Base-by-base conservation (phyloP, 768 basidiomycete species). In the Termitomyces sp. region DNA sequence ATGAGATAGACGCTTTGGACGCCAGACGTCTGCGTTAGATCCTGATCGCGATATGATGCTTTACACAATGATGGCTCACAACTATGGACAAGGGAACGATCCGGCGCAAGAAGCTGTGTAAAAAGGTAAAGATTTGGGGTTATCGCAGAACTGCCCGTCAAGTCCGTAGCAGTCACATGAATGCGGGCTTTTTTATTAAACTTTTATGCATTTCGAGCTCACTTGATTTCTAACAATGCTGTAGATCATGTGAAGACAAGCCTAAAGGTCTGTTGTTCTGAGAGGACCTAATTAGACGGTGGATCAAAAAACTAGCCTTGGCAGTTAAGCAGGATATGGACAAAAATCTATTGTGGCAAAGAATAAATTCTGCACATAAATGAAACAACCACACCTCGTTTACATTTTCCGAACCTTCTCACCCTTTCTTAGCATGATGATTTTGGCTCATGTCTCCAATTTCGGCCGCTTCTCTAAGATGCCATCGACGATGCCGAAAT, bases 401-500 rank as follows among this genome's bases (percentile, higher is more conserved):
- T 42, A 21, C n/a, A 41, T 21, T 42, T 26, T 30, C 12, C 40
- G 30, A 5, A 42, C 28, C 6, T 52, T 35, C 21, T 52, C 17
- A 35, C 30, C 19, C 23, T 53, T 41, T 19, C 11, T 14, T 9
- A 40, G 23, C 38, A 40, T 42, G 11, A 41, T n/a, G 47, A 8
- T 9, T 44, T 40, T 53, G 37, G 44, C 43, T 60, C 55, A 65
- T 8, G 60, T 66, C 54, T 85, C 84, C 47, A 78, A 68, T 66
- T 76, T 75, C 50, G 88, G 87, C 56, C 89, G 77, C 66, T 81
- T 87, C 71, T 93, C 87, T 54, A 97, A 78, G 63, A 98, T 91
- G 54, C 88, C 89, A 73, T 98, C 94, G 50, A 97, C 89, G 54
- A 98, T 89, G 41, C 94, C 94, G 71, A 98, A 98, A 37, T 85